Conservation (phyloP, 257 asterid genomes). For the Petunia axillaris region DNA sequence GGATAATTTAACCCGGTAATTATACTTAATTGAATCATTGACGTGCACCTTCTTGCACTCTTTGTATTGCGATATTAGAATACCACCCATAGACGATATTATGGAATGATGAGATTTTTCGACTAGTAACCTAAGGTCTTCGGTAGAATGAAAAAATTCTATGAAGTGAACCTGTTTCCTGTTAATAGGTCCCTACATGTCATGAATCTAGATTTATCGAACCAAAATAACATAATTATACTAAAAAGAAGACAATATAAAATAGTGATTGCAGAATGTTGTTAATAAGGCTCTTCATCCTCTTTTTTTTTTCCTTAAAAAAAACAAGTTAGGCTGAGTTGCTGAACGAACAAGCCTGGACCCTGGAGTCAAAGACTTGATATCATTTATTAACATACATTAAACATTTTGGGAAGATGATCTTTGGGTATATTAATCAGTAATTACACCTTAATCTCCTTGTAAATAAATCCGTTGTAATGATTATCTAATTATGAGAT, state of each 20-base stretch:
- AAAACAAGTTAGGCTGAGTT: conserved; percentile 16
- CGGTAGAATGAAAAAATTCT: too few species aligned
- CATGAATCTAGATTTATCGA: too few species aligned
- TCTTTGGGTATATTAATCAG: neutral
- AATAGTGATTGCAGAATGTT: neutral
- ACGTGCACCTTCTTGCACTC: neutral
- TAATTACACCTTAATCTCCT: too few species aligned
- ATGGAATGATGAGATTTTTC: too few species aligned
- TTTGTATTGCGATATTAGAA: too few species aligned
- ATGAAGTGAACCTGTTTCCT: too few species aligned
- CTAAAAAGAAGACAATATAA: too few species aligned
- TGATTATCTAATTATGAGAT: neutral
- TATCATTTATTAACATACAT: neutral
- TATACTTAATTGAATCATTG: neutral
- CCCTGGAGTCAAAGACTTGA: neutral
- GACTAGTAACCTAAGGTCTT: too few species aligned
- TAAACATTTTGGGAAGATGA: neutral
- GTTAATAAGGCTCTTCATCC: neutral
- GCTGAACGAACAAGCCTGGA: neutral
- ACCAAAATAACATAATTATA: too few species aligned
- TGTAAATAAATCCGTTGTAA: neutral
- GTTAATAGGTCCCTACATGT: too few species aligned
- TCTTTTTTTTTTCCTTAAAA: neutral
- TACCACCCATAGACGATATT: too few species aligned
- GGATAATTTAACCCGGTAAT: neutral